These are phyloP conservation scores for Wallacemonas rigidus DNA, from an alignment of 208 protist species.

Conservation along the genomic window DNA sequence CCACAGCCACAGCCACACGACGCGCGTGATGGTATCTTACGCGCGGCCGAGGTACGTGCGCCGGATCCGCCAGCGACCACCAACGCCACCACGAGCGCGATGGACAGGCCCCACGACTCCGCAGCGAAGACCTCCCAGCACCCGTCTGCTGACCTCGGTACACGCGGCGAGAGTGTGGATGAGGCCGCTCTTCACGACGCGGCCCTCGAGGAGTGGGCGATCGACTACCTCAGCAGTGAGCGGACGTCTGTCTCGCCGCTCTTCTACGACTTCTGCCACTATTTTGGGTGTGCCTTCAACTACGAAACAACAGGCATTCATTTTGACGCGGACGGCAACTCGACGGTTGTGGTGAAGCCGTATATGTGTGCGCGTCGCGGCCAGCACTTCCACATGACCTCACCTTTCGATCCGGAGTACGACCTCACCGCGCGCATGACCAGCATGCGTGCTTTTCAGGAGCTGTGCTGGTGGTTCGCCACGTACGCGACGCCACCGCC, in stretches of 20 bases:
- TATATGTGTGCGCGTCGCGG: constrained; percentile 62
- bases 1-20: too few species aligned
- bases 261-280: constrained; percentile 84
- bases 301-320: constrained; percentile 75
- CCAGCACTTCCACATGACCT: constrained; percentile 84
- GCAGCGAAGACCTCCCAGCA: neutral
- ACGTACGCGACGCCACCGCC: constrained; percentile 35
- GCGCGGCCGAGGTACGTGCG: neutral
- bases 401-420: constrained; percentile 83
- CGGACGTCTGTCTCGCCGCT: constrained; percentile 49
- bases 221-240: constrained; percentile 39
- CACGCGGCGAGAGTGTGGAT: neutral
- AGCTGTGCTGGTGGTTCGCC: constrained; percentile 74
- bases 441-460: constrained; percentile 78
- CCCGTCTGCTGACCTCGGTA: too few species aligned
- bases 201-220: constrained; percentile 23
- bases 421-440: constrained; percentile 85
- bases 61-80: neutral
- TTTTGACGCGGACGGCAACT: constrained; percentile 59
- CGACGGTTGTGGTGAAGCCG: constrained; percentile 74
- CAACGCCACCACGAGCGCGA: neutral
- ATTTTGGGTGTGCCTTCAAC: constrained; percentile 84
- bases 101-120: neutral
- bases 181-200: constrained; percentile 12
- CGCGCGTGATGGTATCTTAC: neutral